phyloP scores from a whole-genome alignment of 352 stramenopile genomes.

The Globisporangium iwayamae region DNA sequence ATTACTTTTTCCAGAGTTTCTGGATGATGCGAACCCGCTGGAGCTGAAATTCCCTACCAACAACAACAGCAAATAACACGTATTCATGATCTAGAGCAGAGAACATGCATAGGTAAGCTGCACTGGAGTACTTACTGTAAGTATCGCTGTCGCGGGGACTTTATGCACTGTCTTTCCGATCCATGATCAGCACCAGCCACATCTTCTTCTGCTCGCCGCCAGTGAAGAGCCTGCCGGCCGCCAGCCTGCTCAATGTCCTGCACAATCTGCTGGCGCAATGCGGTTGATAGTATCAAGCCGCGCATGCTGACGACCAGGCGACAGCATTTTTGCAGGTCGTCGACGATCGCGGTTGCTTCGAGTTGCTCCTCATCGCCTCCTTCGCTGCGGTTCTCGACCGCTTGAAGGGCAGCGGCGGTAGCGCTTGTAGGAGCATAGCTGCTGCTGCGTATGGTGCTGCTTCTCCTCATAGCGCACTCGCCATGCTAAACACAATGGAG shows the following conservation, averaged over 20 bases:
- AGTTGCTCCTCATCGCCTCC: background rate
- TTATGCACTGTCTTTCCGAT: background rate
- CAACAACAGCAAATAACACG: too few relatives aligned
- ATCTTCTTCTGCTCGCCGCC: too few relatives aligned
- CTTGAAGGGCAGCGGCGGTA: too few relatives aligned
- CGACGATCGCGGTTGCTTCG: slow-evolving; percentile 4
- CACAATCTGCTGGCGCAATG: slow-evolving; percentile 35
- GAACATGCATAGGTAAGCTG: background rate
- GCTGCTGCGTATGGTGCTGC: background rate
- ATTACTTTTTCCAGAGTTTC: slow-evolving; percentile 17
- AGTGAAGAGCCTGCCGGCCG: too few relatives aligned
- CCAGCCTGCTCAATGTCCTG: slow-evolving; percentile 22
- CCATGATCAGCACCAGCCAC: too few relatives aligned
- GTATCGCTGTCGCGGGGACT: slow-evolving; percentile 32
- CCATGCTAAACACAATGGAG: background rate
- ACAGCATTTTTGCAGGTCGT: slow-evolving; percentile 52
- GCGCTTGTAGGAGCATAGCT: too few relatives aligned
- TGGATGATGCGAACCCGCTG: slow-evolving; percentile 19
- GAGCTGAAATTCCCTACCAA: slow-evolving; percentile 6
- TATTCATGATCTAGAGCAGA: background rate
- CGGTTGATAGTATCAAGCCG: slow-evolving; percentile 34
- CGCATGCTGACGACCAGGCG: slow-evolving; percentile 51
- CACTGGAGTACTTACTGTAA: slow-evolving; percentile 15
- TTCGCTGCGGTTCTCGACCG: background rate
- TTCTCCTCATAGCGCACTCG: background rate